These are phyloP conservation scores for Cyclotella baltica DNA, from an alignment of 108 stramenopile genomes.

Conservation along the genomic window DNA sequence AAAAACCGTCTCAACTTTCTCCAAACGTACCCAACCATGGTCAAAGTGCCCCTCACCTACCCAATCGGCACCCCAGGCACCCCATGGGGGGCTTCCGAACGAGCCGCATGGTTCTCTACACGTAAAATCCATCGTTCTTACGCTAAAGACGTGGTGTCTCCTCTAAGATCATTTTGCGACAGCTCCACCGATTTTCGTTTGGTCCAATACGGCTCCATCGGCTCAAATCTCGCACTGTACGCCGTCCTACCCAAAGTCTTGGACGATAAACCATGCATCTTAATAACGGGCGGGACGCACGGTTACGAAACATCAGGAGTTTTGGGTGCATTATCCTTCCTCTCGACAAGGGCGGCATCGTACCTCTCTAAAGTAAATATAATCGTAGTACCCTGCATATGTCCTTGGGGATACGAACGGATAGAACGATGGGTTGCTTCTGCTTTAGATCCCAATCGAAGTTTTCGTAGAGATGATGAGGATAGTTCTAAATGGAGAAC, in stretches of 20 bases:
- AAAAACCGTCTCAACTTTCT: no score
- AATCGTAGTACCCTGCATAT: slow-evolving; percentile 15
- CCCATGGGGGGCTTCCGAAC: slow-evolving; percentile 63
- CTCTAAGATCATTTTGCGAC: slow-evolving; percentile 28
- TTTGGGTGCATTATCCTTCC: slow-evolving; percentile 68
- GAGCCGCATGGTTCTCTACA: slow-evolving; percentile 54
- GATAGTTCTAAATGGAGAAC: neutral
- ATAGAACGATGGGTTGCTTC: slow-evolving; percentile 55
- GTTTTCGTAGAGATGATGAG: slow-evolving; percentile 34
- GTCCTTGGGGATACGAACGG: slow-evolving; percentile 40
- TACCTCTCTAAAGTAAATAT: slow-evolving; percentile 60
- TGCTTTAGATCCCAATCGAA: slow-evolving; percentile 65
- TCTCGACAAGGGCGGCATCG: slow-evolving; percentile 30
- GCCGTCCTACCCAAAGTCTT: slow-evolving; percentile 46
- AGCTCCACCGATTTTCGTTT: slow-evolving; percentile 23
- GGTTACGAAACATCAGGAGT: slow-evolving; percentile 86
- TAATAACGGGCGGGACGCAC: slow-evolving; percentile 83
- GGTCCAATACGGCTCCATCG: slow-evolving; percentile 55
- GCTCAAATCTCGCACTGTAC: slow-evolving; percentile 46
- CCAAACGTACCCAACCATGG: neutral
- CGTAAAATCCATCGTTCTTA: slow-evolving; percentile 60
- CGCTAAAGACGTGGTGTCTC: slow-evolving; percentile 54
- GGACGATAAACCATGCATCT: slow-evolving; percentile 39
- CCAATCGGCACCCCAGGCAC: slow-evolving; percentile 71
- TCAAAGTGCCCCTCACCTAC: slow-evolving; percentile 34